A percentile compares a stretch with the other conserved stretches of the same genome.
These are phyloP conservation scores for Microdochium paspali DNA, from an alignment of 2,329 filamentous ascomycete genomes.

Conservation along the genomic window DNA sequence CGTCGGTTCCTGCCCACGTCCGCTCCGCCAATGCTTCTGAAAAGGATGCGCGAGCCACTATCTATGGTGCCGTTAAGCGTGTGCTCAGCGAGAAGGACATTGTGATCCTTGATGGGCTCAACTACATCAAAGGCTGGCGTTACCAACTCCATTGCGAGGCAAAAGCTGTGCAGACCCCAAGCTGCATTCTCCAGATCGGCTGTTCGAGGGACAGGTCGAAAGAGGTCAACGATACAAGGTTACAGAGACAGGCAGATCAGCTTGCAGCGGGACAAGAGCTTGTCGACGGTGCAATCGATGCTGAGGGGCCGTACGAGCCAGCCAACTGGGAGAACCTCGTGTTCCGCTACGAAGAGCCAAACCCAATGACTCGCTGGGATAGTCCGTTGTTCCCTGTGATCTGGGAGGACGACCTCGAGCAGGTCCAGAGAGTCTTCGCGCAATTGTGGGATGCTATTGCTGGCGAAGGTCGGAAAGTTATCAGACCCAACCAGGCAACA, in stretches of 20 bases:
- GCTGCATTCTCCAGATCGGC: slow-evolving; percentile 62
- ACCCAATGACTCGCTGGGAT: slow-evolving; percentile 78
- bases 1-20: slow-evolving; percentile 45
- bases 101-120: slow-evolving; percentile 70
- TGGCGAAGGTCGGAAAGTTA: slow-evolving; percentile 50
- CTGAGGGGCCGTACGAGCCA: slow-evolving; percentile 40
- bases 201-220: slow-evolving; percentile 41
- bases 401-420: slow-evolving; percentile 63
- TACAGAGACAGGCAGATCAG: slow-evolving; percentile 21
- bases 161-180: slow-evolving; percentile 67
- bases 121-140: slow-evolving; percentile 86
- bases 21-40: slow-evolving; percentile 66
- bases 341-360: slow-evolving; percentile 79
- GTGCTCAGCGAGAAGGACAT: slow-evolving; percentile 63
- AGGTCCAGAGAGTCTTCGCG: slow-evolving; percentile 45
- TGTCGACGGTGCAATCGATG: slow-evolving; percentile 17
- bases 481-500: slow-evolving; percentile 69
- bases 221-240: slow-evolving; percentile 50
- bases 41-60: slow-evolving; percentile 69
- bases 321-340: slow-evolving; percentile 69
- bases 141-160: slow-evolving; percentile 82
- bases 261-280: slow-evolving; percentile 16
- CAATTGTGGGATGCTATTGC: slow-evolving; percentile 68
- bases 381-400: slow-evolving; percentile 72
- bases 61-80: slow-evolving; percentile 72